Conservation (phyloP, 805 yeast genomes). For the Phaffomyces antillensis region DNA sequence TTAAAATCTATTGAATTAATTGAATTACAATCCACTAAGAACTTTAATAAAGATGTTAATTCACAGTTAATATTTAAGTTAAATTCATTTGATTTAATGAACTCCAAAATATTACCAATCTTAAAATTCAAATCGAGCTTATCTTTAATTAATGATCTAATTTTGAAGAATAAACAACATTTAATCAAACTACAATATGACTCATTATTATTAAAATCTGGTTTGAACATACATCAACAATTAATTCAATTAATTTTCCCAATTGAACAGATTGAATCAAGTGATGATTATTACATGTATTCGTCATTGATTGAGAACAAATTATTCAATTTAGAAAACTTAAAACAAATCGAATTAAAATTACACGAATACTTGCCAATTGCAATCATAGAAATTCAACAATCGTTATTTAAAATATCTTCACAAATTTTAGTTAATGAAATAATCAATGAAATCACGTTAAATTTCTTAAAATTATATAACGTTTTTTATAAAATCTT, state of each 20-base stretch:
- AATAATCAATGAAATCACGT: slow-evolving; percentile 42
- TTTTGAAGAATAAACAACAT: slow-evolving; percentile 30
- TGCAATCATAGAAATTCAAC: slow-evolving; percentile 55
- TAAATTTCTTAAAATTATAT: slow-evolving; percentile 38
- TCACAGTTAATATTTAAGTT: slow-evolving; percentile 36
- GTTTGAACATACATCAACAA: slow-evolving; percentile 52
- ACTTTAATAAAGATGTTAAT: slow-evolving; percentile 22
- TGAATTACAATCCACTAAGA: slow-evolving; percentile 21
- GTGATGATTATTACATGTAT: slow-evolving; percentile 56
- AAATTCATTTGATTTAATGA: slow-evolving; percentile 55
- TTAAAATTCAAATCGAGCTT: slow-evolving; percentile 32
- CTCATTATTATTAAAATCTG: slow-evolving; percentile 43
- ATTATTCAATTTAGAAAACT: slow-evolving; percentile 38
- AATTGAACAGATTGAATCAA: slow-evolving; percentile 39
- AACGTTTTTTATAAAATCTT: slow-evolving; percentile 30
- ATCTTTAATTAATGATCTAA: slow-evolving; percentile 25
- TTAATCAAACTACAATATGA: slow-evolving; percentile 41
- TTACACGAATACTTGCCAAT: slow-evolving; percentile 50
- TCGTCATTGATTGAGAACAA: slow-evolving; percentile 59
- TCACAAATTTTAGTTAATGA: slow-evolving; percentile 58
- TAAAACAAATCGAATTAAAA: slow-evolving; percentile 36
- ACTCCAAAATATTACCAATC: slow-evolving; percentile 42
- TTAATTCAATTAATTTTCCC: slow-evolving; percentile 69
- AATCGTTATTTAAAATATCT: slow-evolving; percentile 47
- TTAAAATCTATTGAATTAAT: slow-evolving; percentile 30